Percentiles rank a stretch among this genome's conserved stretches.
Conservation (phyloP, 768 basidiomycete genomes). For the Termitomyces sp. region DNA sequence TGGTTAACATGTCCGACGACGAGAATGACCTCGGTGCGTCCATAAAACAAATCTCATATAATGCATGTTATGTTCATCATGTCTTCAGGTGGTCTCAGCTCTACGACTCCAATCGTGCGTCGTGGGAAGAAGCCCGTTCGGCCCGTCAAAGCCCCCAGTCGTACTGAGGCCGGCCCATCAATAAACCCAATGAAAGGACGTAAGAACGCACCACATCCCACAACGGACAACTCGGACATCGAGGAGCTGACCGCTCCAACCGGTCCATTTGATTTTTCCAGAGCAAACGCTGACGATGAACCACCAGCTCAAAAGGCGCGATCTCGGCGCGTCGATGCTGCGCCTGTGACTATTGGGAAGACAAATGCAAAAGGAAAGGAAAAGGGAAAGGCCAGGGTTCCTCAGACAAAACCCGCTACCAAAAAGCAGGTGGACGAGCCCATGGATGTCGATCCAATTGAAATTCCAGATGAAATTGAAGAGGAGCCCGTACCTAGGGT, state of each 20-base stretch:
- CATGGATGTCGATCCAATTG: conserved; percentile 17
- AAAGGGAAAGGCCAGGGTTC: conserved; percentile 27
- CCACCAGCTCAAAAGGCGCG: conserved; percentile 1
- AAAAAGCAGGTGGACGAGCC: conserved; percentile 11
- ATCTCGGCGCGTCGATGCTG: conserved; percentile 1
- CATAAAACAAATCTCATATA: not conserved
- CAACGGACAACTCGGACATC: conserved; percentile 13
- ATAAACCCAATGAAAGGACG: conserved; percentile 13
- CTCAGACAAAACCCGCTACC: conserved; percentile 15
- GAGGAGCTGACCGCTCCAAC: conserved; percentile 6
- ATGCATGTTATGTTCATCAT: conserved; percentile 1
- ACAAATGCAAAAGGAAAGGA: conserved; percentile 24
- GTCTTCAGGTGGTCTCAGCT: conserved; percentile 13
- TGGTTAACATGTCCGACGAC: conserved; percentile 15
- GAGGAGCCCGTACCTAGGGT: not conserved
- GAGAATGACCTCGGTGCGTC: conserved; percentile 14
- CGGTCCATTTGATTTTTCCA: conserved; percentile 7
- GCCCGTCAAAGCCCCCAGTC: conserved; percentile 7
- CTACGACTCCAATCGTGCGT: conserved; percentile 7
- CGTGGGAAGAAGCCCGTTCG: conserved; percentile 8
- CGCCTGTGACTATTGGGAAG: conserved; percentile 19
- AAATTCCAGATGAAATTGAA: conserved; percentile 12
- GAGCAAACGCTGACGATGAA: not conserved
- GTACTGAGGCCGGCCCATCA: conserved; percentile 14
- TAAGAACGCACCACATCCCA: conserved; percentile 3